Conservation (phyloP, 495 filamentous ascomycete genomes). For the Hypoxylon cercidicola region DNA sequence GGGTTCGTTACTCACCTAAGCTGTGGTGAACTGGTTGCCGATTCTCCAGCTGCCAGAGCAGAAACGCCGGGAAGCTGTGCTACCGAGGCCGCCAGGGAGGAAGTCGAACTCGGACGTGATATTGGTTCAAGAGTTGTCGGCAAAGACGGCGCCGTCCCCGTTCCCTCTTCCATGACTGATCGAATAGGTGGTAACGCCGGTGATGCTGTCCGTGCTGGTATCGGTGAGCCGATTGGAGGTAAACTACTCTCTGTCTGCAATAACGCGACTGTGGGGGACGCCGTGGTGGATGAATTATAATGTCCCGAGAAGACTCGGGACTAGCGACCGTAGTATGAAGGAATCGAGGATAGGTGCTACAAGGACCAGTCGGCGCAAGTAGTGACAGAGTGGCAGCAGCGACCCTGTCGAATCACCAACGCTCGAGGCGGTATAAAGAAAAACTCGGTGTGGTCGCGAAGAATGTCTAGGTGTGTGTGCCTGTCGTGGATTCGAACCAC, state of each 20-base stretch:
- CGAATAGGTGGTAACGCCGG: conserved; percentile 37
- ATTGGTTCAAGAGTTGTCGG: conserved; percentile 56
- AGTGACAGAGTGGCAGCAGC: conserved; percentile 1
- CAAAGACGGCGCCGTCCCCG: conserved; percentile 44
- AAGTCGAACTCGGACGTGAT: conserved; percentile 61
- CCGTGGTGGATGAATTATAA: conserved; percentile 37
- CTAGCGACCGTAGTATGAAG: conserved; percentile 27
- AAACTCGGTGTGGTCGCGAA: conserved; percentile 10
- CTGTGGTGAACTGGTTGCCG: conserved; percentile 68
- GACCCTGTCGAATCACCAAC: conserved; percentile 8
- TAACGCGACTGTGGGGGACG: conserved; percentile 35
- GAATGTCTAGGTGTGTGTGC: conserved; percentile 9
- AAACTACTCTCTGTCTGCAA: conserved; percentile 37
- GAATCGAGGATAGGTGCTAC: conserved; percentile 10
- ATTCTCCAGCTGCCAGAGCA: conserved; percentile 70
- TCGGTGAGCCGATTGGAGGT: conserved; percentile 32
- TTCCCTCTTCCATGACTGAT: conserved; percentile 54
- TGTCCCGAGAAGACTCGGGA: conserved; percentile 40
- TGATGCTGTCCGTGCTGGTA: conserved; percentile 37
- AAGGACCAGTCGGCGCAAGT: conserved; percentile 15
- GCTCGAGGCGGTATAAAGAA: conserved; percentile 6
- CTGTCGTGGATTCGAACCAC: conserved; percentile 10
- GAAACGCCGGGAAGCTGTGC: conserved; percentile 68
- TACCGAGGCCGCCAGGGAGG: conserved; percentile 55
- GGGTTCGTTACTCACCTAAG: conserved; percentile 64